A percentile compares a stretch with the other conserved stretches of the same genome.
These are phyloP conservation scores for Saccharomycopsis selenospora DNA, from an alignment of 805 yeast genomes.

Conservation along the genomic window DNA sequence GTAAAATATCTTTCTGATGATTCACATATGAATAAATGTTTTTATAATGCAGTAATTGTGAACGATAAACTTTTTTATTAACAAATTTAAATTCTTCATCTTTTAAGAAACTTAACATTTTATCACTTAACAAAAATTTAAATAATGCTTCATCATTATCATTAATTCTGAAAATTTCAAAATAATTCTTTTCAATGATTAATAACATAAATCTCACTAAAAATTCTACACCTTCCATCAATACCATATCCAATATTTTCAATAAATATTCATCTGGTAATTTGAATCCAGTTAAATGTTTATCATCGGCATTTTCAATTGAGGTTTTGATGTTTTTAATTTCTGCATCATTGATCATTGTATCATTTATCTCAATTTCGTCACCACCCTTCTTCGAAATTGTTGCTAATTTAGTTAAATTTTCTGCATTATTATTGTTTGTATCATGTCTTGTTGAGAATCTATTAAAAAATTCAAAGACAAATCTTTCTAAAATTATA, in stretches of 20 bases:
- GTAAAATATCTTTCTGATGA: no score
- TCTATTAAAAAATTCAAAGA: conserved; percentile 18
- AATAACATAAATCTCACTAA: conserved; percentile 16
- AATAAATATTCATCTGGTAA: conserved; percentile 11
- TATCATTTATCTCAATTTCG: conserved; percentile 1
- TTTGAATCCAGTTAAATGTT: conserved; percentile 13
- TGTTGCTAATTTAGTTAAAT: conserved; percentile 10
- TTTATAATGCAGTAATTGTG: no score
- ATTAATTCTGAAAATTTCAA: conserved; percentile 16
- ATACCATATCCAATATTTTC: conserved; percentile 16
- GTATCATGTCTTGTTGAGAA: conserved; percentile 10
- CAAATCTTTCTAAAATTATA: conserved; percentile 14
- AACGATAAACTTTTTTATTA: conserved; percentile 3
- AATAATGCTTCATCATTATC: conserved; percentile 13
- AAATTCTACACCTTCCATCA: conserved; percentile 19
- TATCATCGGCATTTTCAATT: neutral
- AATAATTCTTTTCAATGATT: conserved; percentile 19
- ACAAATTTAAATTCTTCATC: conserved; percentile 13
- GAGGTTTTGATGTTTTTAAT: conserved; percentile 10
- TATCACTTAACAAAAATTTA: conserved; percentile 13
- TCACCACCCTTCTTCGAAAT: conserved; percentile 4
- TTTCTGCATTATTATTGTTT: conserved; percentile 11
- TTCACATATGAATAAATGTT: no score
- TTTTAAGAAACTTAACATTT: conserved; percentile 12
- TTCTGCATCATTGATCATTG: conserved; percentile 6